phyloP scores from a whole-genome alignment of 495 filamentous ascomycete genomes.

The Thermothielavioides terrestris region DNA sequence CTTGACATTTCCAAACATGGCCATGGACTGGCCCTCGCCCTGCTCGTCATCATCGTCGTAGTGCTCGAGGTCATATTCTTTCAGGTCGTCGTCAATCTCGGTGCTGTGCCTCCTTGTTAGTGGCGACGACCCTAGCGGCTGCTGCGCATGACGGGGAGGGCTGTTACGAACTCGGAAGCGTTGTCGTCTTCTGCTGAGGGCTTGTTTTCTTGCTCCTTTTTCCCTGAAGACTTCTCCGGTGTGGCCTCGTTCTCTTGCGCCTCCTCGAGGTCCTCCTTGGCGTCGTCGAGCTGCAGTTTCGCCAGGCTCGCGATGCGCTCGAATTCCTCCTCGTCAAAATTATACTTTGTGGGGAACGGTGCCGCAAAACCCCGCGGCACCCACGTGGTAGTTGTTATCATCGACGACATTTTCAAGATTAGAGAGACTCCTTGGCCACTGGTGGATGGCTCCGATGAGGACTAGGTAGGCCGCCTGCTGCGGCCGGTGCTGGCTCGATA shows the following conservation, averaged over 20 bases:
- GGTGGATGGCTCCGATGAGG: background rate
- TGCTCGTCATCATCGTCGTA: constrained; percentile 77
- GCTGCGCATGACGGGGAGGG: background rate
- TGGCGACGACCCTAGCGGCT: background rate
- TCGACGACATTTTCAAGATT: constrained; percentile 38
- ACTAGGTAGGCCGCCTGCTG: background rate
- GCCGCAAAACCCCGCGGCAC: constrained; percentile 91
- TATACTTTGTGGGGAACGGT: constrained; percentile 80
- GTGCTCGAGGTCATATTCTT: constrained; percentile 90
- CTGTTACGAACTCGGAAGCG: constrained; percentile 28
- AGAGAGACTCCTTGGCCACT: background rate
- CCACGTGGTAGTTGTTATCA: constrained; percentile 94
- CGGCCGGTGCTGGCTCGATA: constrained; percentile 3
- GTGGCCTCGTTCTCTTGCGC: constrained; percentile 34
- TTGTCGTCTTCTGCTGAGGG: constrained; percentile 20
- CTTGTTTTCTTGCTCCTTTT: constrained; percentile 14
- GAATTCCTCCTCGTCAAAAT: constrained; percentile 89
- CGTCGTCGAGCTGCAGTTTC: constrained; percentile 85
- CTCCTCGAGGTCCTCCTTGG: constrained; percentile 72
- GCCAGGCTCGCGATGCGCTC: constrained; percentile 82
- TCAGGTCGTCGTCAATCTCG: constrained; percentile 66
- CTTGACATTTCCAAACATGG: constrained; percentile 92
- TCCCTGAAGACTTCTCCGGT: too few relatives aligned
- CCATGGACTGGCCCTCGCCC: constrained; percentile 56
- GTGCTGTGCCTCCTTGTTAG: constrained; percentile 21